Conservation (phyloP, 1,139 yeast genomes). For the Hyphopichia fennica region DNA sequence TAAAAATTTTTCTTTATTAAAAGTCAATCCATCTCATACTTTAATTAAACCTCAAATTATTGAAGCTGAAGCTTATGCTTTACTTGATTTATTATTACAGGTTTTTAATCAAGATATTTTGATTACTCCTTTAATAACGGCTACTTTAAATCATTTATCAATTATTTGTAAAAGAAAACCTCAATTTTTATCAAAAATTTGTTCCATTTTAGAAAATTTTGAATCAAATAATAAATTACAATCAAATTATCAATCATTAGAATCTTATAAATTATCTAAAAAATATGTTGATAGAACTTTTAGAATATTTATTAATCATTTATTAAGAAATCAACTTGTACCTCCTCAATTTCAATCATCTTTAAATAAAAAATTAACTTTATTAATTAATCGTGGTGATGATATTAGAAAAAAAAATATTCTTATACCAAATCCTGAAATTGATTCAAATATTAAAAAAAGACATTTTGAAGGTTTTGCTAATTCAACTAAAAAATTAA, state of each 20-base stretch:
- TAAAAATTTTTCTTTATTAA: conserved; percentile 54
- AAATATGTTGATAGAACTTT: conserved; percentile 44
- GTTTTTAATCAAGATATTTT: conserved; percentile 57
- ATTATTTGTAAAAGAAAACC: conserved; percentile 58
- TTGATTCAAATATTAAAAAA: conserved; percentile 32
- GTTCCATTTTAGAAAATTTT: conserved; percentile 37
- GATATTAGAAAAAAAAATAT: conserved; percentile 44
- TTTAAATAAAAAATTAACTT: conserved; percentile 27
- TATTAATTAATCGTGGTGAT: conserved; percentile 38
- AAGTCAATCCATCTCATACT: conserved; percentile 66
- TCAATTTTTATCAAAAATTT: conserved; percentile 46
- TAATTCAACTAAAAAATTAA: conserved; percentile 30
- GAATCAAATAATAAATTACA: conserved; percentile 41
- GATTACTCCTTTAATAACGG: conserved; percentile 55
- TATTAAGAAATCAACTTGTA: conserved; percentile 34
- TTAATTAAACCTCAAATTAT: conserved; percentile 55
- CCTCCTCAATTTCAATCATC: conserved; percentile 30
- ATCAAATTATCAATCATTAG: conserved; percentile 47
- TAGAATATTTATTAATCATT: conserved; percentile 36
- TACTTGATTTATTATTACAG: conserved; percentile 64
- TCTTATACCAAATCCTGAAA: conserved; percentile 21
- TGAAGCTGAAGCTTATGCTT: conserved; percentile 71
- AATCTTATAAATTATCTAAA: conserved; percentile 40
- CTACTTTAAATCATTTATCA: conserved; percentile 53
- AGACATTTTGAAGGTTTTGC: conserved; percentile 40